A percentile compares a stretch with the other conserved stretches of the same genome.
Conservation (phyloP, 2,329 filamentous ascomycete genomes). For the Talaromyces sp. region DNA sequence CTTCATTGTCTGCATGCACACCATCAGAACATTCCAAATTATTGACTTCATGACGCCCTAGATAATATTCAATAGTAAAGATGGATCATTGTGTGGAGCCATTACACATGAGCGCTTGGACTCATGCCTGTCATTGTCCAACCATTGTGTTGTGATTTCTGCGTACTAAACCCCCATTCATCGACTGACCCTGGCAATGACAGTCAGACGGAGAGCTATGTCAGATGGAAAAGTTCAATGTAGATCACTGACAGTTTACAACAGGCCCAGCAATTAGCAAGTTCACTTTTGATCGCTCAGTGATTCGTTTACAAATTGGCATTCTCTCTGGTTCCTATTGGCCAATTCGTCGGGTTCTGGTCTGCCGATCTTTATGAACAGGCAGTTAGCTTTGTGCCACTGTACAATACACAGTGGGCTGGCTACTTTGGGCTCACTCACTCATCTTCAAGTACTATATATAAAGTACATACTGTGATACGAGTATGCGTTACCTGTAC, state of each 20-base stretch:
- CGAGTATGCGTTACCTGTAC: not conserved
- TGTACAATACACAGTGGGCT: not conserved
- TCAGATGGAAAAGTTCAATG: not conserved
- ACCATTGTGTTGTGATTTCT: not conserved
- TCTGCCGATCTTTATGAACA: slow-evolving; percentile 1
- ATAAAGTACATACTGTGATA: not conserved
- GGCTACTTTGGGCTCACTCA: not conserved
- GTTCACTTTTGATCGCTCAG: not conserved
- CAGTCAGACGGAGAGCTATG: not conserved
- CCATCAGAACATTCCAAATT: not conserved
- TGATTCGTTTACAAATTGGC: not conserved
- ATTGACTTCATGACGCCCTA: not conserved
- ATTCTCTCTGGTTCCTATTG: not conserved
- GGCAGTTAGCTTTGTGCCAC: not conserved
- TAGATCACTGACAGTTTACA: not conserved
- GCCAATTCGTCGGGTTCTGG: not conserved
- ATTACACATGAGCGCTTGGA: not conserved
- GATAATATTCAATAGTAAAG: not conserved
- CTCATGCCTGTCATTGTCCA: not conserved
- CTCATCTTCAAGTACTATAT: not conserved
- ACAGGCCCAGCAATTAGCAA: not conserved
- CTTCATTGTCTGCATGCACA: not conserved
- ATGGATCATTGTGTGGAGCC: not conserved
- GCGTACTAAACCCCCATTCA: not conserved
- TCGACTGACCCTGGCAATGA: not conserved